Evolutionary conservation across 2,329 filamentous ascomycete genomes (phyloP).

Genomic region (Pyrenochaeta sp.): DNA sequence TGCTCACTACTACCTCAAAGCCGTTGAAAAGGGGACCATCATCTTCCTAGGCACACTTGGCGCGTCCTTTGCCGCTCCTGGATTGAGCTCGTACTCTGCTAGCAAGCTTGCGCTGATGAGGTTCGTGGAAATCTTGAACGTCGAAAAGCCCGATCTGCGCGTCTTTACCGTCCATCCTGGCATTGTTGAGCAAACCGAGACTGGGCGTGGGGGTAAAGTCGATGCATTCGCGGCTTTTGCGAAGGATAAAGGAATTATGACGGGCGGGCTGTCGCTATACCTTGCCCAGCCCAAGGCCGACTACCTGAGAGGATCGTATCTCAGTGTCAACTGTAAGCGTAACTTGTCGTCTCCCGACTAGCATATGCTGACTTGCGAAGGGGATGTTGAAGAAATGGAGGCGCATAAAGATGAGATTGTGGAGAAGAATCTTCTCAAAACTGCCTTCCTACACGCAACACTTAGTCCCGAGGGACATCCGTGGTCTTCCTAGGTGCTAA

Average conservation of each 20-base stretch:
- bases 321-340: constrained; percentile 40
- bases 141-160: constrained; percentile 27
- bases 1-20: constrained; percentile 1
- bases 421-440: constrained; percentile 35
- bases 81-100: constrained; percentile 26
- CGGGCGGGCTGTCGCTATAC: constrained; percentile 23
- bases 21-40: constrained; percentile 17
- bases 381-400: constrained; percentile 40
- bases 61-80: constrained; percentile 17
- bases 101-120: constrained; percentile 30
- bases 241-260: constrained; percentile 25
- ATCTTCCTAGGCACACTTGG: constrained; percentile 24
- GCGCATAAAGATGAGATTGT: constrained; percentile 37
- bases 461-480: constrained; percentile 26
- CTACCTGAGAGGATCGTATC: constrained; percentile 22
- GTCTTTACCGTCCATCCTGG: constrained; percentile 32
- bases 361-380: constrained; percentile 12
- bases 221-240: constrained; percentile 23
- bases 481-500: constrained; percentile 8
- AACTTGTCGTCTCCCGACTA: constrained; percentile 5
- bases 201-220: constrained; percentile 7
- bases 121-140: constrained; percentile 29
- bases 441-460: constrained; percentile 24
- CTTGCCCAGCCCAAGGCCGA: constrained; percentile 23
- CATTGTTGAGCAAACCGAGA: constrained; percentile 22